phyloP scores from a whole-genome alignment of 768 basidiomycete genomes.

The Psilocybe azurescens region DNA sequence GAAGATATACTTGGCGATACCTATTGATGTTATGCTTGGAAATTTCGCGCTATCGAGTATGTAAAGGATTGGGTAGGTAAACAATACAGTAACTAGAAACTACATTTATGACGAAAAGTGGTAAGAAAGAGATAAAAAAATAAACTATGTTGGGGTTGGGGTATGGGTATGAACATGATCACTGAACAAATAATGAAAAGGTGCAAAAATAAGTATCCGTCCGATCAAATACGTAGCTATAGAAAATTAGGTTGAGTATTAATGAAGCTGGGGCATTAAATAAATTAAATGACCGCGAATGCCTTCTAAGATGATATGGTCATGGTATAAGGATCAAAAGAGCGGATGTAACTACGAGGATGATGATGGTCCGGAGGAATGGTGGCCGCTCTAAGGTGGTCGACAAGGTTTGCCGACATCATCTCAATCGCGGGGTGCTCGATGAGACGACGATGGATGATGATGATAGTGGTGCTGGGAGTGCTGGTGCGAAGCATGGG shows the following conservation, averaged over 20 bases:
- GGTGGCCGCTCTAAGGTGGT: constrained; percentile 42
- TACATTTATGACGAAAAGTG: constrained; percentile 3
- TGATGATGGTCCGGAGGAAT: constrained; percentile 29
- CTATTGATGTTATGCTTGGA: neutral
- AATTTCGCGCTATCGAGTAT: constrained; percentile 7
- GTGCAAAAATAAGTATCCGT: constrained; percentile 28
- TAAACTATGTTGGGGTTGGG: constrained; percentile 8
- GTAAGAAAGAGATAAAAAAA: constrained; percentile 12
- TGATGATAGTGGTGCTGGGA: constrained; percentile 34
- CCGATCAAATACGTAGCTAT: constrained; percentile 38
- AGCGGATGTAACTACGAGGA: constrained; percentile 45
- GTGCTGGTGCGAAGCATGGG: constrained; percentile 36
- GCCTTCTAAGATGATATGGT: constrained; percentile 42
- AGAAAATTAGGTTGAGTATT: constrained; percentile 34
- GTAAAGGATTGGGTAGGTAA: constrained; percentile 2
- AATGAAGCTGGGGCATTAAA: constrained; percentile 33
- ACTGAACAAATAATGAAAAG: constrained; percentile 31
- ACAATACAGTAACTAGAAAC: constrained; percentile 6
- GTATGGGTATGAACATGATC: constrained; percentile 15
- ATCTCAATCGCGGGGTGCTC: constrained; percentile 48
- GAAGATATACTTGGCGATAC: neutral
- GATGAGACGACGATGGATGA: constrained; percentile 42
- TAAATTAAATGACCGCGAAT: constrained; percentile 25
- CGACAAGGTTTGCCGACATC: constrained; percentile 51
- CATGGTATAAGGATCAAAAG: constrained; percentile 44